Evolutionary conservation across 1,284 basidiomycete species (phyloP), one percentile per base, ranked within the genome.

Genomic region (Schizopora paradoxa): DNA sequence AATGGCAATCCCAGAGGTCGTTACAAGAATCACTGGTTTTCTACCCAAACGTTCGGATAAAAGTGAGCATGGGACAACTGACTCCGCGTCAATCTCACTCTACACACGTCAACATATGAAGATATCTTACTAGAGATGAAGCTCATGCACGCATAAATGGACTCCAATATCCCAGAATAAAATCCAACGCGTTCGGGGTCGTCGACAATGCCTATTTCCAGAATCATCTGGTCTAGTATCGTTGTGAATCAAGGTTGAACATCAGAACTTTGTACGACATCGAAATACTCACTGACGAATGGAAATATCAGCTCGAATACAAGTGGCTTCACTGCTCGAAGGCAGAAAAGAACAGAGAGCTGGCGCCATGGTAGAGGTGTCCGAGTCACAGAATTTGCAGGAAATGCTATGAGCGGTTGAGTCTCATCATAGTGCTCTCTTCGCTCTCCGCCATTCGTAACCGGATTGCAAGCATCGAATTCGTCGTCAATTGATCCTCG

Each of bases 121-220:
- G 13, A 11, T 16, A 38, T 22, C 52, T 6, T 34, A 56, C 55
- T 43, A 34, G 48, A 42, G 4, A 55, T 14, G 38, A 56, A 53
- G 31, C 52, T 50, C 43, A 47, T 54, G 27, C 49, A 27, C 4
- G 51, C 45, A 37, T 48, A 56, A 22, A 53, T 43, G 8, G 54
- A 54, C 31, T 55, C 55, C 14, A 56, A 49, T 14, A 56, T 27
- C 14, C 56, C 56, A 14, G 53, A 52, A 41, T 56, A 57, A 38
- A 49, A 57, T 14, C 56, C 56, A 10, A 56, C 56, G n/a, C 41
- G 33, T 40, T 54, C 48, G 5, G 54, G 56, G 45, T 57, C 51
- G n/a, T 47, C 45, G 10, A 54, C 53, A 5, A 57, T 49, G n/a
- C 56, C 56, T 33, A 52, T 53, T 13, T 57, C 56, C 11, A 57